phyloP scores from a whole-genome alignment of 768 basidiomycete species.

The Termitomyces sp. region DNA sequence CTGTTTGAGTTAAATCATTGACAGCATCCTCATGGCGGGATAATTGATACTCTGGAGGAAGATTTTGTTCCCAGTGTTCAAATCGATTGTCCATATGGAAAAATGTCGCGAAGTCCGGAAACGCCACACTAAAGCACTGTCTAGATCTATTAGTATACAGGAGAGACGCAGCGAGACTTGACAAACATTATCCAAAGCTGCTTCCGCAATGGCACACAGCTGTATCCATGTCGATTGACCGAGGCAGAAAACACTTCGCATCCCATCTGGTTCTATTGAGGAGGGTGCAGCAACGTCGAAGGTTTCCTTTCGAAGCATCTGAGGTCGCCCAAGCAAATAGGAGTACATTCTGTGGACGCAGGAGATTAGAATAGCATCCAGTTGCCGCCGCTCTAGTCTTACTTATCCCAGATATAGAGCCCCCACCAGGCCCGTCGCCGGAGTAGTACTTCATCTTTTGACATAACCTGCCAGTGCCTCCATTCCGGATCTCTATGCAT shows the following conservation, averaged over 20 bases:
- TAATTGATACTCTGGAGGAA: conserved; percentile 35
- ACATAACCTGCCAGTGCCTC: conserved; percentile 36
- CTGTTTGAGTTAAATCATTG: conserved; percentile 22
- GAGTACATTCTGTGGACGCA: conserved; percentile 30
- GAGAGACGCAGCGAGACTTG: not conserved
- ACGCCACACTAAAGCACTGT: conserved; percentile 30
- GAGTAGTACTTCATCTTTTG: conserved; percentile 33
- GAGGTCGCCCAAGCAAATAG: conserved; percentile 38
- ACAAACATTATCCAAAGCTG: conserved; percentile 35
- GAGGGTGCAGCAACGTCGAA: conserved; percentile 32
- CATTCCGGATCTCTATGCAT: conserved; percentile 40
- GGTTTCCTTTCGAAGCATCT: conserved; percentile 29
- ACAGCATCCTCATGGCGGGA: conserved; percentile 20
- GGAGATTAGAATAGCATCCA: conserved; percentile 6
- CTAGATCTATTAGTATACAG: not conserved
- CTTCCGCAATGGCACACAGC: conserved; percentile 32
- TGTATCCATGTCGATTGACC: conserved; percentile 32
- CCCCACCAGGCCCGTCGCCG: conserved; percentile 40
- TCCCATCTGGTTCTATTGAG: conserved; percentile 22
- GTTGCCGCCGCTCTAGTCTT: conserved; percentile 10
- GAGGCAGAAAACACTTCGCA: conserved; percentile 27
- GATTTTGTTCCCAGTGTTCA: conserved; percentile 35
- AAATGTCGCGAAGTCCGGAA: conserved; percentile 28
- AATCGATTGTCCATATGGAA: conserved; percentile 37
- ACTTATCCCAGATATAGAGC: conserved; percentile 38